Percentiles rank a stretch among this genome's conserved stretches.
Conservation (phyloP, 2,329 filamentous ascomycete genomes). For the Fusarium nygamai region DNA sequence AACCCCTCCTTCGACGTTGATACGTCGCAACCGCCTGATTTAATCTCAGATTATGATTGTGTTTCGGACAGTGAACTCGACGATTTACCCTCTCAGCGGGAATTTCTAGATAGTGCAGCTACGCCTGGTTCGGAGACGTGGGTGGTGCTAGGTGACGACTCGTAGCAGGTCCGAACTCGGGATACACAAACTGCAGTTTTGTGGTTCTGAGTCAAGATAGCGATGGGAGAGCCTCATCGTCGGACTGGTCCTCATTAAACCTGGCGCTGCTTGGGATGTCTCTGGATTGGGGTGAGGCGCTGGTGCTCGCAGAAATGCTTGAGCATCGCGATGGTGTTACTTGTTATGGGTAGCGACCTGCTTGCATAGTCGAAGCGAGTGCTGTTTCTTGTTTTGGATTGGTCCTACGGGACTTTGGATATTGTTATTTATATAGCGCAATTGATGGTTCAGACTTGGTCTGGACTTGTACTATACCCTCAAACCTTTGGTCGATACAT, state of each 20-base stretch:
- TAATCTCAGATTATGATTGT: slow-evolving; percentile 51
- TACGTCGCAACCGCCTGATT: slow-evolving; percentile 50
- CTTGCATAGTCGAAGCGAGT: slow-evolving; percentile 38
- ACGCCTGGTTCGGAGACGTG: slow-evolving; percentile 49
- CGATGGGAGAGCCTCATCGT: slow-evolving; percentile 45
- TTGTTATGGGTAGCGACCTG: slow-evolving; percentile 5
- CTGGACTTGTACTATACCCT: background rate
- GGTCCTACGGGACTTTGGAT: background rate
- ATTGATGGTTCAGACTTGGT: background rate
- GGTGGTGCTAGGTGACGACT: slow-evolving; percentile 58
- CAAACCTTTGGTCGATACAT: rapidly evolving
- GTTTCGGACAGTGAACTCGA: slow-evolving; percentile 51
- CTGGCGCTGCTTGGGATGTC: slow-evolving; percentile 28
- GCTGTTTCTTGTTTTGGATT: slow-evolving; percentile 19
- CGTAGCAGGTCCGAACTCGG: slow-evolving; percentile 55
- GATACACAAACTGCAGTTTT: slow-evolving; percentile 40
- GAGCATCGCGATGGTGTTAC: slow-evolving; percentile 35
- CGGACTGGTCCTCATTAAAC: slow-evolving; percentile 53
- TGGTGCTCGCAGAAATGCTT: slow-evolving; percentile 44
- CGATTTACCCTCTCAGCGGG: slow-evolving; percentile 45
- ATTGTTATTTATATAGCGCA: slow-evolving; percentile 12
- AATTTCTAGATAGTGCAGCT: slow-evolving; percentile 44
- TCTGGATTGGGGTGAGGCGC: slow-evolving; percentile 11
- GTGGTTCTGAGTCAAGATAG: slow-evolving; percentile 40
- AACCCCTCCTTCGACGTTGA: slow-evolving; percentile 49